Evolutionary conservation across 2,329 filamentous ascomycete species (phyloP), one percentile per base, ranked within the genome.

Genomic region (Apiospora rasikravindrae): DNA sequence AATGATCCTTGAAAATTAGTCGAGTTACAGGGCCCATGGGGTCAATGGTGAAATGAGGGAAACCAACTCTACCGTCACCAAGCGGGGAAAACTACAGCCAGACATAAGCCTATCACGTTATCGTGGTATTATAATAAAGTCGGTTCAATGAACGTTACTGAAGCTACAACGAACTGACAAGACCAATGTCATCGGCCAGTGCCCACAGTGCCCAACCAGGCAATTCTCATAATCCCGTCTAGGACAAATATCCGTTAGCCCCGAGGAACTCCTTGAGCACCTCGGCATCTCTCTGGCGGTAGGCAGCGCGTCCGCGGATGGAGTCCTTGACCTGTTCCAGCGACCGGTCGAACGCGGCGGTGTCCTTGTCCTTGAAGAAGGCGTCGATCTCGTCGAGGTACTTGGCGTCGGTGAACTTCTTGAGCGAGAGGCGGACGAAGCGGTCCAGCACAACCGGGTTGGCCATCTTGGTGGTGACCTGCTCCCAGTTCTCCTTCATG

Each of bases 381-480:
- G 84, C 81, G 69, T 91, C 87, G 77, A 99, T 96, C 70, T 98
- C 94, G 75, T 90, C 87, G 74, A 94, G 88, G 22, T 90, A 87
- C 74, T 88, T 88, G 19, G 86, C 84, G 77, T 94, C 91, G 3
- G 93, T 90, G 81, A 97, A 98, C 80, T 93, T 93, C 78, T 90
- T 90, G 76, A 99, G 85, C 64, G 91, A 91, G 76, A 93, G 86
- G 77, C 93, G 91, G 77, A 99, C 85, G 83, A 97, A 98, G 67
- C 96, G 91, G 83, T 99, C 96, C 22, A 98, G 86, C 3, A 98
- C 90, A 42, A 98, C 92, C 74, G 94, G 93, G 84, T 98, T 98
- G 57, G 80, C 91, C 71, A 98, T 87, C 81, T 92, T 93, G 73
- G 89, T 84, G 70, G 91, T 88, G 64, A 97, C 88, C 47, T 88